phyloP scores from a whole-genome alignment of 2,329 filamentous ascomycete genomes.

The Paraphoma chrysanthemicola region DNA sequence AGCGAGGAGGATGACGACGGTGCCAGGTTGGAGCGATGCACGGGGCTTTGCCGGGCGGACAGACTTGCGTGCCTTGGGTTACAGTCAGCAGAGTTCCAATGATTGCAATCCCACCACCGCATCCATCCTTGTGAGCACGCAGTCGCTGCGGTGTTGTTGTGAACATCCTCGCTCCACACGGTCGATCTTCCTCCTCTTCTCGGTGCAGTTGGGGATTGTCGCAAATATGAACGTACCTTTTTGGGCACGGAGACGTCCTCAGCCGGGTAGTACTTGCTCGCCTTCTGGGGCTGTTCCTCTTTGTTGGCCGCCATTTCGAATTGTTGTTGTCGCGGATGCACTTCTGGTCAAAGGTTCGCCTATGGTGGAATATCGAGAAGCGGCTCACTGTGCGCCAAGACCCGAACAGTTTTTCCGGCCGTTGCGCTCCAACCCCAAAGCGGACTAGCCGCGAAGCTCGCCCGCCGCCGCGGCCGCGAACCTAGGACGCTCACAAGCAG shows the following conservation, averaged over 20 bases:
- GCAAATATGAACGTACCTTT: conserved; percentile 76
- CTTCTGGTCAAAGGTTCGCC: too few species aligned
- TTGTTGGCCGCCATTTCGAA: conserved; percentile 70
- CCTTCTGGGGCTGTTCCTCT: conserved; percentile 70
- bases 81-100: conserved; percentile 35
- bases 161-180: conserved; percentile 3
- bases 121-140: conserved; percentile 1
- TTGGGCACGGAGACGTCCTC: conserved; percentile 87
- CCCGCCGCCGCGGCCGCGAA: too few species aligned
- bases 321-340: conserved; percentile 53
- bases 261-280: conserved; percentile 98
- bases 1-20: conserved; percentile 98
- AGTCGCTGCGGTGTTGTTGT: conserved; percentile 8
- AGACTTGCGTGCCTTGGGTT: conserved; percentile 85
- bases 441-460: too few species aligned
- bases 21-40: conserved; percentile 88
- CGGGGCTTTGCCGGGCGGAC: conserved; percentile 87
- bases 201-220: conserved; percentile 18
- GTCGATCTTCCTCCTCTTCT: conserved; percentile 18
- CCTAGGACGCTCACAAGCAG: neutral
- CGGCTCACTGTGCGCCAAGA: neutral
- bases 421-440: too few species aligned
- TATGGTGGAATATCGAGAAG: neutral
- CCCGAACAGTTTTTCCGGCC: conserved; percentile 3
- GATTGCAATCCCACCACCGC: neutral